Conservation (phyloP, 352 stramenopile species). For the Pseudoperonospora humuli region DNA sequence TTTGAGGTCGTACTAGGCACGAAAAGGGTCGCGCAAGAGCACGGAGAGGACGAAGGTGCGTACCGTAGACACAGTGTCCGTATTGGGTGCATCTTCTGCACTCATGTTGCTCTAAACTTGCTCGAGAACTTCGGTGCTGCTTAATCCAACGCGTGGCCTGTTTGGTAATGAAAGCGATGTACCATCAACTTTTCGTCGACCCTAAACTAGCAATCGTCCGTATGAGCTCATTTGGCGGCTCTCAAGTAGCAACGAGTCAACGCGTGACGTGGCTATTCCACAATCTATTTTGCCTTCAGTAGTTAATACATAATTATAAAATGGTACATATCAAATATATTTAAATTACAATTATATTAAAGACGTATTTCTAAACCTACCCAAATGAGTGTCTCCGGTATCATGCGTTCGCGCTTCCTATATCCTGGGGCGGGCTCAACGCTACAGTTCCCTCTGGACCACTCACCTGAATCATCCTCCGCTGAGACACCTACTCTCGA, state of each 20-base stretch:
- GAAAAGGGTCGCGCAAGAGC: background rate
- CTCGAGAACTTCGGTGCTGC: background rate
- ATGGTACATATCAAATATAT: too few relatives aligned
- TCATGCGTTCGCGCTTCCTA: constrained; percentile 37
- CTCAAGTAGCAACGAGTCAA: constrained; percentile 32
- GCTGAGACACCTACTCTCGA: too few relatives aligned
- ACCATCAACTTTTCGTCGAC: constrained; percentile 8
- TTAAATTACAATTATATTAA: too few relatives aligned
- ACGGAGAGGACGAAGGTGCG: constrained; percentile 1
- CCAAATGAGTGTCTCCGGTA: constrained; percentile 30
- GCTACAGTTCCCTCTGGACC: constrained; percentile 36
- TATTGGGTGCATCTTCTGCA: constrained; percentile 15
- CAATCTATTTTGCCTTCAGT: too few relatives aligned
- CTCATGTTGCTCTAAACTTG: constrained; percentile 16
- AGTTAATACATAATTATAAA: too few relatives aligned
- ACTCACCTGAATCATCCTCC: constrained; percentile 3
- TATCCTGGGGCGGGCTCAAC: constrained; percentile 41
- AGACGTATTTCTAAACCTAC: too few relatives aligned
- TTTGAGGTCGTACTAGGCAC: background rate
- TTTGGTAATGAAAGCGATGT: constrained; percentile 21
- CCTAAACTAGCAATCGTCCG: constrained; percentile 24
- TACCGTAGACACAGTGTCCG: constrained; percentile 19
- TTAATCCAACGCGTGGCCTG: constrained; percentile 24
- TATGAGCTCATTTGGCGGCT: background rate
- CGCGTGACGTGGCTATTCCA: background rate